A percentile compares a stretch with the other conserved stretches of the same genome.
Conservation (phyloP, 2,329 filamentous ascomycete species). For the Ophiosphaerella herpotricha region DNA sequence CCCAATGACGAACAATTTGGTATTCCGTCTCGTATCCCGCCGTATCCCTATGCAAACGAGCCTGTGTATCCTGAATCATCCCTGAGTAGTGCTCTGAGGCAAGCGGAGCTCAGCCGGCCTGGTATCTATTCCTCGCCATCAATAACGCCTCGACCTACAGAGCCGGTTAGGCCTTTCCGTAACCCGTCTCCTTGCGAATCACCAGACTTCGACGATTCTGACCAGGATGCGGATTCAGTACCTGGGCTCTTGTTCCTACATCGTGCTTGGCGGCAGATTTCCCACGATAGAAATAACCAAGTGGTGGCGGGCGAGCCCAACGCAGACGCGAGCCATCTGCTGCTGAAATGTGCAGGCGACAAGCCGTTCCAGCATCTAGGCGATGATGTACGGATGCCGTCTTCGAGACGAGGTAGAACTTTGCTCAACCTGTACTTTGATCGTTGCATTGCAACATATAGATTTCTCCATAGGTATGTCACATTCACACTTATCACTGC, state of each 20-base stretch:
- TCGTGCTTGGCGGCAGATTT: constrained; percentile 69
- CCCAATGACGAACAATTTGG: no score
- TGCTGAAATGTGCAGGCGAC: constrained; percentile 57
- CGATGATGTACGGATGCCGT: constrained; percentile 22
- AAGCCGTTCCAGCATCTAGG: constrained; percentile 51
- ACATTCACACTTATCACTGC: no score
- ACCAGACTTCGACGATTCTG: constrained; percentile 57
- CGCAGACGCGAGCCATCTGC: constrained; percentile 46
- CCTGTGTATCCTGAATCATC: no score
- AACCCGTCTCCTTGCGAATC: constrained; percentile 40
- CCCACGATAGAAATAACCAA: constrained; percentile 59
- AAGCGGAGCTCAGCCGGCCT: no score
- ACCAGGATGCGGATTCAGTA: constrained; percentile 61
- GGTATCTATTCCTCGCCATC: no score
- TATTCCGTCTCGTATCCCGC: no score
- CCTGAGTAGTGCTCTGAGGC: no score
- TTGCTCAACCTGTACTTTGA: constrained; percentile 61
- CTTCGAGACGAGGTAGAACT: constrained; percentile 23
- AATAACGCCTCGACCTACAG: no score
- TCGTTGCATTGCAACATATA: constrained; percentile 63
- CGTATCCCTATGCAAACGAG: no score
- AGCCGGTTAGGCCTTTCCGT: background rate
- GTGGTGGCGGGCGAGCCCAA: constrained; percentile 15
- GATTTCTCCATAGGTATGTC: constrained; percentile 55
- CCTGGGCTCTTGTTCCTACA: constrained; percentile 62